Conservation (phyloP, 1,284 basidiomycete species). For the Sporisorium graminicola region DNA sequence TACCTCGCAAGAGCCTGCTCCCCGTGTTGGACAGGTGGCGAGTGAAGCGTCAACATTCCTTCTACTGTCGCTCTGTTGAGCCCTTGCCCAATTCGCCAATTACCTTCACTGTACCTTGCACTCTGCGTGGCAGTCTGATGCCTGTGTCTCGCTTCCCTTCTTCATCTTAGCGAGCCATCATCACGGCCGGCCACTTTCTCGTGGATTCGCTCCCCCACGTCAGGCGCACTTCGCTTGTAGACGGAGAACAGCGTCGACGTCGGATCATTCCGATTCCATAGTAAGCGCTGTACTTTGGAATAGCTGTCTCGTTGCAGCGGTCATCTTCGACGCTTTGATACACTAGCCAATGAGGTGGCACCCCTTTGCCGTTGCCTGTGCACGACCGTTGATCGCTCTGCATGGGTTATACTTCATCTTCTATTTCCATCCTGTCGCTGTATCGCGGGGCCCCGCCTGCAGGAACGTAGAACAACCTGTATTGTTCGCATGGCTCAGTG, state of each 20-base stretch:
- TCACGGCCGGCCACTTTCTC: background rate
- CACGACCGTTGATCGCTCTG: background rate
- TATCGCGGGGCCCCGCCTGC: conserved; percentile 10
- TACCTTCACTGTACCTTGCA: background rate
- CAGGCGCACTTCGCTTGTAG: background rate
- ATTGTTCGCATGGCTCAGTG: background rate
- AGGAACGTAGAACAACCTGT: conserved; percentile 1
- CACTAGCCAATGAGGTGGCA: background rate
- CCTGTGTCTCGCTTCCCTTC: background rate
- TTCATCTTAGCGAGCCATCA: background rate
- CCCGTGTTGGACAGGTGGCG: background rate
- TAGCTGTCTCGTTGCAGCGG: background rate
- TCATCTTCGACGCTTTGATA: background rate
- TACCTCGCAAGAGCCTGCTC: background rate
- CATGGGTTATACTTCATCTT: background rate
- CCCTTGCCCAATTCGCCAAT: background rate
- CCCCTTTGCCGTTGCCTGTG: background rate
- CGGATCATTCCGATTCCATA: conserved; percentile 4
- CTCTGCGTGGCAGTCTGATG: background rate
- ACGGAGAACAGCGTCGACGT: background rate
- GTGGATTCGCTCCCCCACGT: background rate
- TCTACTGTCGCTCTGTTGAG: background rate
- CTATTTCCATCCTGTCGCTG: background rate
- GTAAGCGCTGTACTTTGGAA: background rate
- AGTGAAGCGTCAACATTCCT: background rate